phyloP scores from a whole-genome alignment of 2,329 filamentous ascomycete species.

The Nakataea oryzae region DNA sequence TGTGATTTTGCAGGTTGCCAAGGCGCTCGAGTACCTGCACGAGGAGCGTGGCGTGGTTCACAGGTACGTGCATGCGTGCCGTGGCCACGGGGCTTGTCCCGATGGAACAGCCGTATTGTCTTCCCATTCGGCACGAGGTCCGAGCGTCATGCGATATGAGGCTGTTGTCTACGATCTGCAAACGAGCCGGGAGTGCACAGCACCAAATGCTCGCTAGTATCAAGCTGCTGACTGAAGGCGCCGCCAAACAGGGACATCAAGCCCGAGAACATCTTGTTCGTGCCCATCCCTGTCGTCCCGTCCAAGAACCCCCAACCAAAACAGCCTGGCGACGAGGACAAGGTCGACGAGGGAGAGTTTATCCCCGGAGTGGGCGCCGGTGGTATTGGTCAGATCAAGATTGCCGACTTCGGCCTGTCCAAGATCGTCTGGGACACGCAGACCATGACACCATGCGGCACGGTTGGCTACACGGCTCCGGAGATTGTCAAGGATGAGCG shows the following conservation, averaged over 20 bases:
- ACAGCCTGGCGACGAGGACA: slow-evolving; percentile 88
- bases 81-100: too few relatives aligned
- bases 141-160: too few relatives aligned
- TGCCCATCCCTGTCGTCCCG: slow-evolving; percentile 72
- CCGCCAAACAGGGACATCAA: slow-evolving; percentile 77
- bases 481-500: slow-evolving; percentile 99
- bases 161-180: too few relatives aligned
- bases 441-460: slow-evolving; percentile 98
- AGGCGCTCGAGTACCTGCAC: slow-evolving; percentile 86
- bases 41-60: slow-evolving; percentile 94
- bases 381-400: slow-evolving; percentile 91
- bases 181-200: too few relatives aligned
- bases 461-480: slow-evolving; percentile 93
- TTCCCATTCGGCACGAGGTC: too few relatives aligned
- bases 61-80: slow-evolving; percentile 51
- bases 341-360: slow-evolving; percentile 93
- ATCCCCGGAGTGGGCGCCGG: slow-evolving; percentile 70
- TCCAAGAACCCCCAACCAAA: slow-evolving; percentile 71
- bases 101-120: too few relatives aligned
- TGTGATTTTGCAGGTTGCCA: slow-evolving; percentile 90
- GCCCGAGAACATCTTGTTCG: slow-evolving; percentile 92
- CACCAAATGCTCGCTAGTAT: too few relatives aligned
- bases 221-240: background rate
- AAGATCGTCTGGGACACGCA: slow-evolving; percentile 98
- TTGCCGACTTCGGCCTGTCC: slow-evolving; percentile 93